phyloP scores from a whole-genome alignment of 108 stramenopile species.

The Nannochloropsis granulata region DNA sequence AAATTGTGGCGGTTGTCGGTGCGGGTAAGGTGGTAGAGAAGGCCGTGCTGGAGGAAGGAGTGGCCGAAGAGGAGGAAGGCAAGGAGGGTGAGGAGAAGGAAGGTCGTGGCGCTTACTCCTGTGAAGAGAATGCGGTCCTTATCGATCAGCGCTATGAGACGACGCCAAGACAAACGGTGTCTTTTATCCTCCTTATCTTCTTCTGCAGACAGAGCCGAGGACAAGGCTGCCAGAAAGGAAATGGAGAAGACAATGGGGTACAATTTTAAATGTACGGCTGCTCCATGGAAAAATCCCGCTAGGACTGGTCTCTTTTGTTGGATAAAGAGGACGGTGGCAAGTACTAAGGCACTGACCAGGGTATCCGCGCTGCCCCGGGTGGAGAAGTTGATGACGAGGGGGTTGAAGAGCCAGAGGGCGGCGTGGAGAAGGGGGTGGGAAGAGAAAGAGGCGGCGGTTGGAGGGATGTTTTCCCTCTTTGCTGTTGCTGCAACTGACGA shows the following conservation, averaged over 20 bases:
- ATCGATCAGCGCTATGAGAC: not conserved
- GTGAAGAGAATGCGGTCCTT: slow-evolving; percentile 42
- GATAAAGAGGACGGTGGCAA: not conserved
- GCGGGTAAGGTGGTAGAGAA: slow-evolving; percentile 82
- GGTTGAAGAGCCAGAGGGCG: slow-evolving; percentile 13
- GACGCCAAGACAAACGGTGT: not conserved
- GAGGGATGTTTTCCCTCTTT: too few species aligned
- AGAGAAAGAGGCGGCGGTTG: too few species aligned
- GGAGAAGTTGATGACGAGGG: slow-evolving; percentile 4
- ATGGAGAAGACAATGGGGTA: slow-evolving; percentile 45
- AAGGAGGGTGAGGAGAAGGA: slow-evolving; percentile 43
- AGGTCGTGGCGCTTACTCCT: slow-evolving; percentile 42
- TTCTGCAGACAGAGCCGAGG: not conserved
- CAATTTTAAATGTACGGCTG: slow-evolving; percentile 41
- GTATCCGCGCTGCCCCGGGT: slow-evolving; percentile 25
- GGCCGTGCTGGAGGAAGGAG: slow-evolving; percentile 59
- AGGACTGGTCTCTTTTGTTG: not conserved
- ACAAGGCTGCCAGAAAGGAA: slow-evolving; percentile 14
- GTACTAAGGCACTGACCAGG: slow-evolving; percentile 2
- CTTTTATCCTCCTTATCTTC: not conserved
- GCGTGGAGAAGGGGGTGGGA: not conserved
- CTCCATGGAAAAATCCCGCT: slow-evolving; percentile 9
- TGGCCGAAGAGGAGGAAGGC: slow-evolving; percentile 51
- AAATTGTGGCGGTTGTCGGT: slow-evolving; percentile 89
- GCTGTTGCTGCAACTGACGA: slow-evolving; percentile 44